Evolutionary conservation across 1,284 basidiomycete species (phyloP).

Genomic region (Uromyces viciae-fabae): DNA sequence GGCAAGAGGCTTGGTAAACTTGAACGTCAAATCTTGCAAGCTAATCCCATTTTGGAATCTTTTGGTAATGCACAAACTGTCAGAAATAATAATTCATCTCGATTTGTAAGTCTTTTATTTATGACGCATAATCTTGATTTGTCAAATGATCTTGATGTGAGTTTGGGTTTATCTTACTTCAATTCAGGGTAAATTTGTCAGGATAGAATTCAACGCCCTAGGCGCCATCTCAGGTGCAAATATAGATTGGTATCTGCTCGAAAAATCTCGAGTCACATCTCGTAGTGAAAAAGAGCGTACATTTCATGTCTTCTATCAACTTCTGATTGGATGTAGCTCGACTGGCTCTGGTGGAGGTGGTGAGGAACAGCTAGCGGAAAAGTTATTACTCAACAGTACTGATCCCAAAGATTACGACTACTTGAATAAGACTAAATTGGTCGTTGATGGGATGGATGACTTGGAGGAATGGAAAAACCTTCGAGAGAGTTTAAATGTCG

Average conservation of each 20-base stretch:
- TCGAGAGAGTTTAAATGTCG: conserved; percentile 74
- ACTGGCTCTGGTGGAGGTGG: conserved; percentile 49
- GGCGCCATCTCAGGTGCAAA: conserved; percentile 97
- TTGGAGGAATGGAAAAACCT: conserved; percentile 78
- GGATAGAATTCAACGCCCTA: conserved; percentile 87
- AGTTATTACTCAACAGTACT: conserved; percentile 68
- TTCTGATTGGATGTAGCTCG: conserved; percentile 59
- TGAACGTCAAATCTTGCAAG: conserved; percentile 94
- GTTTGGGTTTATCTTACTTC: background rate
- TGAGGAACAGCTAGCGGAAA: conserved; percentile 58
- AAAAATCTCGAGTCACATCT: conserved; percentile 93
- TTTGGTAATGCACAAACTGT: conserved; percentile 99
- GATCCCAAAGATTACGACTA: conserved; percentile 81
- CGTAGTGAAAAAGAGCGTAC: conserved; percentile 81
- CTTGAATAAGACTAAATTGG: conserved; percentile 78
- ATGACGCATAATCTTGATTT: background rate
- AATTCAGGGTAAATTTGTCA: conserved; percentile 78
- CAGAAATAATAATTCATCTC: conserved; percentile 97
- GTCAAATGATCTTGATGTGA: background rate
- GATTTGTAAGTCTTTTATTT: conserved; percentile 62
- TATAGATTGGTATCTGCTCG: conserved; percentile 97
- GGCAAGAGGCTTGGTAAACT: conserved; percentile 68
- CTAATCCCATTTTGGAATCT: conserved; percentile 95
- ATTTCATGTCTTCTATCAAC: conserved; percentile 97
- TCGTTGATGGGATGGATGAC: conserved; percentile 94